phyloP scores from a whole-genome alignment of 1,284 basidiomycete genomes.

The Coniferiporia weirii region DNA sequence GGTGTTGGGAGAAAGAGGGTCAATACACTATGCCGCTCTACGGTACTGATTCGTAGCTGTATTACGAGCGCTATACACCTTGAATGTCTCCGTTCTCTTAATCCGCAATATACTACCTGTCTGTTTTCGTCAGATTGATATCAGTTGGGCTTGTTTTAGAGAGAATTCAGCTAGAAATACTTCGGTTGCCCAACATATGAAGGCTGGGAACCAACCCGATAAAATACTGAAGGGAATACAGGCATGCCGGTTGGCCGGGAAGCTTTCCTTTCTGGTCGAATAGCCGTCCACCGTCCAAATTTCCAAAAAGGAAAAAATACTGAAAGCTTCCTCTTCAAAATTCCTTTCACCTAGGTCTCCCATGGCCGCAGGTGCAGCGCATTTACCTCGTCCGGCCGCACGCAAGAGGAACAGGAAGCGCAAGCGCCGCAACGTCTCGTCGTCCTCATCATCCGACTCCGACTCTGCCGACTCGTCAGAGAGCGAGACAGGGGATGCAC shows the following conservation, averaged over 20 bases:
- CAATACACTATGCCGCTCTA: not conserved
- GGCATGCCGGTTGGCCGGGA: too few species aligned
- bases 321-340: not conserved
- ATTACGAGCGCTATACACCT: not conserved
- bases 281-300: too few species aligned
- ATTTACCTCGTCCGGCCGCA: slow-evolving; percentile 5
- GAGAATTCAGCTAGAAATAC: too few species aligned
- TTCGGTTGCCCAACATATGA: too few species aligned
- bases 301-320: too few species aligned
- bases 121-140: too few species aligned
- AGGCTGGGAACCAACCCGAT: too few species aligned
- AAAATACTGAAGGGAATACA: too few species aligned
- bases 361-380: not conserved
- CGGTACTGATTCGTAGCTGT: not conserved
- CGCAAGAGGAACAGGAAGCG: slow-evolving; percentile 36
- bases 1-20: not conserved
- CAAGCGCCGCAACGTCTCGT: slow-evolving; percentile 35
- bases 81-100: too few species aligned
- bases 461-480: slow-evolving; percentile 20
- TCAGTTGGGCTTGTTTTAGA: too few species aligned
- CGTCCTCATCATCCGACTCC: slow-evolving; percentile 28
- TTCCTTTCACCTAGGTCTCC: not conserved
- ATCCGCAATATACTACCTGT: too few species aligned
- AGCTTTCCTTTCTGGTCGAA: too few species aligned
- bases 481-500: not conserved